These are phyloP conservation scores for Tubosaeta sp. DNA, from an alignment of 768 basidiomycete species.

Conservation along the genomic window DNA sequence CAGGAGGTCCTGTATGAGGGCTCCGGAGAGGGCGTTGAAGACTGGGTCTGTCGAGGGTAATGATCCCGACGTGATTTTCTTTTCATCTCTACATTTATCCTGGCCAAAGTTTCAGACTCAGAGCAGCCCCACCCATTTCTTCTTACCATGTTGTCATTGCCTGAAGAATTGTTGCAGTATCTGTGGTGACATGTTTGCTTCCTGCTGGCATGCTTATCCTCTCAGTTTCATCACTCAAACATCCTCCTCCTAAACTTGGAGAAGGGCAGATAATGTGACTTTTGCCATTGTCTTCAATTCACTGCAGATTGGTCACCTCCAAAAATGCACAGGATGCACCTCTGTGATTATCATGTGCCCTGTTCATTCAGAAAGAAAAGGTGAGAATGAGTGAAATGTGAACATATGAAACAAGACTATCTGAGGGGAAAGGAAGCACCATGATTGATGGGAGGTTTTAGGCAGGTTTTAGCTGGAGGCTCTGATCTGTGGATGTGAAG, in stretches of 20 bases:
- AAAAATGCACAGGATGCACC: conserved; percentile 61
- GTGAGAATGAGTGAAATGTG: too few relatives aligned
- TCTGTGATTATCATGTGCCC: too few relatives aligned
- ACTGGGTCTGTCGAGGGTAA: conserved; percentile 85
- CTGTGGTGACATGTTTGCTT: conserved; percentile 40
- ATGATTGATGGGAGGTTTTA: too few relatives aligned
- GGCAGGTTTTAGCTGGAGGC: too few relatives aligned
- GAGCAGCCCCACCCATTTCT: too few relatives aligned
- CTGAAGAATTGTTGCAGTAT: conserved; percentile 30
- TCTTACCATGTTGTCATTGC: conserved; percentile 12
- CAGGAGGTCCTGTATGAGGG: conserved; percentile 77
- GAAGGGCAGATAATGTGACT: conserved; percentile 66
- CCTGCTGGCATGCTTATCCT: conserved; percentile 48
- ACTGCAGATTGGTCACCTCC: conserved; percentile 41
- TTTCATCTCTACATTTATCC: conserved; percentile 9
- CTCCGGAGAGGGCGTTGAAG: conserved; percentile 79
- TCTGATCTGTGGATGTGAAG: too few relatives aligned
- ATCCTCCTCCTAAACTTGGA: conserved; percentile 49
- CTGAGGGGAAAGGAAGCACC: too few relatives aligned
- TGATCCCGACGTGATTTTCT: conserved; percentile 38
- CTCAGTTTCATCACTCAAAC: conserved; percentile 40
- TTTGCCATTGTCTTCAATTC: conserved; percentile 46
- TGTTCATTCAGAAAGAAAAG: too few relatives aligned
- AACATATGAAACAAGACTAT: too few relatives aligned
- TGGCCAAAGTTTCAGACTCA: too few relatives aligned